Percentiles rank a stretch among this genome's conserved stretches.
These are phyloP conservation scores for Chrysoporthe deuterocubensis DNA, from an alignment of 2,329 filamentous ascomycete genomes.

Conservation along the genomic window DNA sequence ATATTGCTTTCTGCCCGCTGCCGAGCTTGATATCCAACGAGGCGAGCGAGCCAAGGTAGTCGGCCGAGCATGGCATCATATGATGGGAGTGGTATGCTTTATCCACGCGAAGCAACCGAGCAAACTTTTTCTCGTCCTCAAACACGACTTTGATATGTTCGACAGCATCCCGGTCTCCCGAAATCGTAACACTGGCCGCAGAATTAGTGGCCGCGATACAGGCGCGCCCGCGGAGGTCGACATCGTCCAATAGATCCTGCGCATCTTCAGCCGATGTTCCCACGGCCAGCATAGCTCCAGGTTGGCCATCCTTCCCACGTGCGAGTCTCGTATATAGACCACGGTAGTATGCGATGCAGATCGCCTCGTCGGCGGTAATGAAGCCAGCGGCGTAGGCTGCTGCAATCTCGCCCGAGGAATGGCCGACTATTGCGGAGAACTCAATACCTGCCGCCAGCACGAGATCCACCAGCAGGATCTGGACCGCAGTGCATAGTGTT, in stretches of 20 bases:
- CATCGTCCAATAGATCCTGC: constrained; percentile 23
- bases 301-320: background rate
- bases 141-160: background rate
- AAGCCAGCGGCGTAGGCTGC: background rate
- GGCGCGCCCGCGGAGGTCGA: constrained; percentile 32
- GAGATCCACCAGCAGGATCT: constrained; percentile 42
- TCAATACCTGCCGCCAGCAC: constrained; percentile 32
- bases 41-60: no score
- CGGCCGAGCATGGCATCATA: background rate
- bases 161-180: constrained; percentile 29
- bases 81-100: constrained; percentile 13
- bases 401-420: constrained; percentile 32
- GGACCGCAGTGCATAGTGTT: constrained; percentile 42
- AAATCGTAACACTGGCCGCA: constrained; percentile 34
- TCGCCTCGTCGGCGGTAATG: constrained; percentile 28
- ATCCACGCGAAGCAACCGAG: background rate
- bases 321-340: constrained; percentile 2
- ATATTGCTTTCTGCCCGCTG: constrained; percentile 9
- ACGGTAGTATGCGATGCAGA: constrained; percentile 33
- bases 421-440: constrained; percentile 34
- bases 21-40: no score
- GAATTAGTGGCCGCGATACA: constrained; percentile 36
- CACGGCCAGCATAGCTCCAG: constrained; percentile 8
- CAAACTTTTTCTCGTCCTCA: constrained; percentile 5
- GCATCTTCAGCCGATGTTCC: constrained; percentile 18